A percentile compares a stretch with the other conserved stretches of the same genome.
These are phyloP conservation scores for Lactarius sp. DNA, from an alignment of 768 basidiomycete species.

Conservation along the genomic window DNA sequence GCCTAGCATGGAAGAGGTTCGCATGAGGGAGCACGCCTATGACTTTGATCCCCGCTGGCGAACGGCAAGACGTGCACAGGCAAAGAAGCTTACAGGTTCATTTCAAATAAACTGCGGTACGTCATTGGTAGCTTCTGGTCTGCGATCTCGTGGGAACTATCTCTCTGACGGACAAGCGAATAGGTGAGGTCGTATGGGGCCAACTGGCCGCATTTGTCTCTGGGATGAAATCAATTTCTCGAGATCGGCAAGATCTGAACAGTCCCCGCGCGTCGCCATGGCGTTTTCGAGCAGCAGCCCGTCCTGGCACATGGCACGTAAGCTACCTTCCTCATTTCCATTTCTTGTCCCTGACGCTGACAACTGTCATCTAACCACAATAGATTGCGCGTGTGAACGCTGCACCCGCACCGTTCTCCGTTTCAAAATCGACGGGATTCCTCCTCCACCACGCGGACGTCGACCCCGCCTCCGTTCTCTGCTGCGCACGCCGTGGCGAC, in stretches of 20 bases:
- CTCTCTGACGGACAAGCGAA: background rate
- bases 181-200: slow-evolving; percentile 25
- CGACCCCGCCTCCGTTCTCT: slow-evolving; percentile 12
- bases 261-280: slow-evolving; percentile 7
- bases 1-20: slow-evolving; percentile 17
- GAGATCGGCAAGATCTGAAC: background rate
- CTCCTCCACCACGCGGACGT: slow-evolving; percentile 22
- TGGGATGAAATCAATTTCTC: slow-evolving; percentile 21
- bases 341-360: background rate
- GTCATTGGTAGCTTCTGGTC: background rate
- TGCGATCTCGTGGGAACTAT: background rate
- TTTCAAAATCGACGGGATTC: slow-evolving; percentile 16
- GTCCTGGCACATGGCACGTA: slow-evolving; percentile 24
- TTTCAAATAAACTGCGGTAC: slow-evolving; percentile 22
- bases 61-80: slow-evolving; percentile 4
- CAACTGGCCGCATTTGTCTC: slow-evolving; percentile 19
- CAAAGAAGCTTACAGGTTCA: slow-evolving; percentile 1
- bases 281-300: slow-evolving; percentile 22
- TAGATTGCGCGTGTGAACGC: slow-evolving; percentile 22
- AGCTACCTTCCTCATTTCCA: background rate
- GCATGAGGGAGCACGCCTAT: slow-evolving; percentile 13
- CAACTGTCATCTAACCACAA: background rate
- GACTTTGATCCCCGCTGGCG: slow-evolving; percentile 20
- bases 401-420: slow-evolving; percentile 9
- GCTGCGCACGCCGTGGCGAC: slow-evolving; percentile 13